Base-by-base conservation (phyloP, 2,329 filamentous ascomycete species). In the Monilinia vaccinii-corymbosi region DNA sequence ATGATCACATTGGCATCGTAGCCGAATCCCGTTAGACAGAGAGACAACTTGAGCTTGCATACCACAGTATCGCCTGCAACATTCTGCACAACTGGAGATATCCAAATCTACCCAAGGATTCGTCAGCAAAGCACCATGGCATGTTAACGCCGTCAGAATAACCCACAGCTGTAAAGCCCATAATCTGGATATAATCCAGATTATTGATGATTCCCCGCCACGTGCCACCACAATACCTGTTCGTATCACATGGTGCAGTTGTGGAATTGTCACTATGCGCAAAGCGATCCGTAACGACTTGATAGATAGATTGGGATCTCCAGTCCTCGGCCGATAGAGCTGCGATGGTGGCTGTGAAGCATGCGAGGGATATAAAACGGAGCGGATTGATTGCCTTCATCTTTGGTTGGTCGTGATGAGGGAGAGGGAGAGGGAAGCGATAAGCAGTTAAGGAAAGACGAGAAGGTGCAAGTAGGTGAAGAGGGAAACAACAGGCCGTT, bases 241-340 rank as follows among this genome's bases (percentile, higher is more conserved):
- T 40, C 16, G 16, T 5, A 8, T 40, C 60, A 53, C 69, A 71
- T 11, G 62, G 51, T 10, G 65, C 63, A 14, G 65, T 66, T 4
- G 66, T 69, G 1, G 68, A 71, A 11, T 71, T 71, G 64, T 77
- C 75, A 8, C 74, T 73, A 14, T 71, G 72, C 11, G 56, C 60
- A 57, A 63, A 63, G 1, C 62, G 46, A 57, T 64, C 77, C 7
- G 76, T 78, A 64, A 78, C 68, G 36, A 77, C 72, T 60, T 78
- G 76, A 60, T 78, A 78, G 58, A 78, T 73, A 1, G 75, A 74
- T 58, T 76, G 72, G 18, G 67, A 60, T 50, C 73, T 73, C 76
- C 76, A 78, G 55, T 63, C 42, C 45, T 67, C 68, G 40, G 69
- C 62, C 8, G 69, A 62, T 32, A 71, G 62, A 42, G 49, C 48